Conservation (phyloP, 2,329 filamentous ascomycete genomes). For the Aspergillus felis region DNA sequence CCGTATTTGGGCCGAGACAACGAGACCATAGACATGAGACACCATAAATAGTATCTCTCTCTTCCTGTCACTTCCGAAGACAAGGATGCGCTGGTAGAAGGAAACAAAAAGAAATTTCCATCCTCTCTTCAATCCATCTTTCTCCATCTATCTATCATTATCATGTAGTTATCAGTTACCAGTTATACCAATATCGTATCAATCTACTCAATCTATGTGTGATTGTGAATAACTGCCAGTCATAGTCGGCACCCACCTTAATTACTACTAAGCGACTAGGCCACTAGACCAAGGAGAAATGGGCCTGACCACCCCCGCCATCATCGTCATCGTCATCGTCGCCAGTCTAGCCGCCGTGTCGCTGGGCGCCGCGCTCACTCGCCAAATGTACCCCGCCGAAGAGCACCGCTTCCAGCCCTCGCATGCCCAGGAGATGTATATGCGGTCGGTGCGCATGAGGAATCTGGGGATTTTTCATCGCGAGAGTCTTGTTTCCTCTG, state of each 20-base stretch:
- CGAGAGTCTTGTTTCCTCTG: conserved; percentile 5
- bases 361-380: conserved; percentile 27
- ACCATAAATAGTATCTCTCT: neutral
- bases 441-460: conserved; percentile 28
- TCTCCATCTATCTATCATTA: neutral
- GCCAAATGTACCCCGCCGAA: conserved; percentile 22
- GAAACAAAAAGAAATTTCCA: neutral
- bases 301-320: conserved; percentile 20
- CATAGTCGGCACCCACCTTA: no score
- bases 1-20: no score
- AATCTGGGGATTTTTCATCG: conserved; percentile 21
- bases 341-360: conserved; percentile 27
- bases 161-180: neutral
- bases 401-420: conserved; percentile 15
- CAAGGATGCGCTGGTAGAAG: neutral
- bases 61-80: neutral
- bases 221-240: no score
- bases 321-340: conserved; percentile 32
- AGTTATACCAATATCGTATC: no score
- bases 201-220: no score
- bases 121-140: neutral
- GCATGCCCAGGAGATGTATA: conserved; percentile 29
- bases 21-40: no score
- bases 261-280: no score
- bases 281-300: neutral